Evolutionary conservation across 768 basidiomycete species (phyloP).

Genomic region (Rhizopogon salebrosus): DNA sequence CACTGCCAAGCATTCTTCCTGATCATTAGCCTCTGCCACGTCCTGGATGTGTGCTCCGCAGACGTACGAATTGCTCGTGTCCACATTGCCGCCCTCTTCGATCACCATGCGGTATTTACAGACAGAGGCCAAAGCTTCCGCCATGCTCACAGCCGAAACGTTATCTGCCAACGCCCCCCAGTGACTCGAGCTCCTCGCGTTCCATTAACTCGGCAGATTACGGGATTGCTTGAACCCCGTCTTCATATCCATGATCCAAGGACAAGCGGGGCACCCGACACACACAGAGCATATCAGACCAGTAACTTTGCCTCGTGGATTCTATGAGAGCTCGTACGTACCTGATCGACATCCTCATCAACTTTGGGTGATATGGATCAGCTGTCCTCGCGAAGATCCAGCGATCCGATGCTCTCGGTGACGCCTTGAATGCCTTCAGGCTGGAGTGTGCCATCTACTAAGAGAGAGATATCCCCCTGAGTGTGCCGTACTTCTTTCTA

Average conservation of each 20-base stretch:
- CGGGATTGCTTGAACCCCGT: neutral
- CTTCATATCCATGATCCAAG: neutral
- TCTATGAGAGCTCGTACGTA: neutral
- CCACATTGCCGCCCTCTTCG: neutral
- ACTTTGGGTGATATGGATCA: neutral
- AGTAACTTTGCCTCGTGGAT: neutral
- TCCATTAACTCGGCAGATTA: neutral
- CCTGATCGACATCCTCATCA: neutral
- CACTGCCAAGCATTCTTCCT: neutral
- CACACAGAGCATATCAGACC: neutral
- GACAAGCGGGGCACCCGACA: neutral
- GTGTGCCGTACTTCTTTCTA: too few species aligned
- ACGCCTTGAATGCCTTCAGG: neutral
- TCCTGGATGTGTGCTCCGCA: neutral
- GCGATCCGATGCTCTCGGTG: neutral
- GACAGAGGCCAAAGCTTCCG: neutral
- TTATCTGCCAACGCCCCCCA: neutral
- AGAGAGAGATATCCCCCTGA: neutral
- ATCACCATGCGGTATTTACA: neutral
- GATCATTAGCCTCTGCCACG: slow-evolving; percentile 5
- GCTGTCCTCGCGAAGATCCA: neutral
- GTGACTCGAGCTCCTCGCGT: neutral
- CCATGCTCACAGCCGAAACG: neutral
- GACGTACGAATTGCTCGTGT: neutral
- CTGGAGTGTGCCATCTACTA: neutral